Base-by-base conservation (phyloP, 768 basidiomycete genomes). In the Suillus occidentalis region DNA sequence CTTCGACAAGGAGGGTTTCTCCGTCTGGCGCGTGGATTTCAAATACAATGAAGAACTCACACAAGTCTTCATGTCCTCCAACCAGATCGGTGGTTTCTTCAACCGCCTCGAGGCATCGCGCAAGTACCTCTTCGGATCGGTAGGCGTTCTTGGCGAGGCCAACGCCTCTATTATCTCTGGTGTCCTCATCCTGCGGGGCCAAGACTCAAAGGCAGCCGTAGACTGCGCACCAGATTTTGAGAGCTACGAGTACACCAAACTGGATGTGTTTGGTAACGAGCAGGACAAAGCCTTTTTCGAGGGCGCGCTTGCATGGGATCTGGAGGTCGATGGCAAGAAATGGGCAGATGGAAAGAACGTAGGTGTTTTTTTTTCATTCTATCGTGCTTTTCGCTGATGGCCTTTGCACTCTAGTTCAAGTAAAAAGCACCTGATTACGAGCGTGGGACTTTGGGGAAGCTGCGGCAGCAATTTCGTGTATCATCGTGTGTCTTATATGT, bases 41-140 rank as follows among this genome's bases (percentile, higher is more conserved):
- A 97, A 97, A 83, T 99, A 97, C 88, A 92, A 92, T 80, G 83
- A 89, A 25, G 96, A 97, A 79, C 88, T 98, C 68, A 95, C 95
- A 25, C 87, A 89, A 78, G 86, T 85, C 61, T 98, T 94, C 86
- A 98, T 94, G 95, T 95, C 94, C 65, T 86, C 88, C 67, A 98
- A 98, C 85, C 92, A 91, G 78, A 87, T 97, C 73, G 87, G 87
- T 65, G 97, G 97, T 20, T 95, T 97, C 89, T 98, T 96, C 87
- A 93, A 96, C 85, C 94, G 97, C 64, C 88, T 99, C 10, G 97
- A 99, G 82, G 97, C 88, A 12, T 95, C 95, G 28, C 90, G 97
- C 79, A 97, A 97, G 79, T 97, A 97, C 84, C 85, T 96, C 68
- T 97, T 98, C 77, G 97, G 90, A 16, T 96, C 94, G 52, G 77